Evolutionary conservation across 2,329 filamentous ascomycete species (phyloP).

Genomic region (Chlorencoelia australis): DNA sequence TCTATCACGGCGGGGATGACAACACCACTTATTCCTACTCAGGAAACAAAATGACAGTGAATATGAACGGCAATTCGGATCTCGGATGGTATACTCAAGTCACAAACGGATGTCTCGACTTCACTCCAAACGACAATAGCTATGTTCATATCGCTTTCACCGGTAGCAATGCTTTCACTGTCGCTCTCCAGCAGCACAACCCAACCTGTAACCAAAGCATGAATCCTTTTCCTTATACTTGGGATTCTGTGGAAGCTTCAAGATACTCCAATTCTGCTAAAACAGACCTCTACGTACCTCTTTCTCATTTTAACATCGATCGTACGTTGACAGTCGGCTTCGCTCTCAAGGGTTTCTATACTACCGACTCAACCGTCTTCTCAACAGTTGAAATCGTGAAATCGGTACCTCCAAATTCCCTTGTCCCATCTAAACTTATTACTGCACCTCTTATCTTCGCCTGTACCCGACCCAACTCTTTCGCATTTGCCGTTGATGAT

Average conservation of each 20-base stretch:
- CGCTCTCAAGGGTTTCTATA: conserved; percentile 56
- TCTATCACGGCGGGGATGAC: conserved; percentile 59
- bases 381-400: conserved; percentile 51
- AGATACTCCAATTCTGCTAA: conserved; percentile 41
- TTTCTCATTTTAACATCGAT: conserved; percentile 56
- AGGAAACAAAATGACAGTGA: conserved; percentile 43
- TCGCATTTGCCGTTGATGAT: conserved; percentile 65
- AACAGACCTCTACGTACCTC: conserved; percentile 54
- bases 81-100: conserved; percentile 52
- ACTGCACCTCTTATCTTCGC: conserved; percentile 51
- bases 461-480: conserved; percentile 58
- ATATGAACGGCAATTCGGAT: conserved; percentile 46
- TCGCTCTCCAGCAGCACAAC: conserved; percentile 60
- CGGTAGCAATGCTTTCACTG: conserved; percentile 51
- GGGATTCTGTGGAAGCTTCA: conserved; percentile 55
- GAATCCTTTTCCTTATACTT: conserved; percentile 54
- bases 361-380: conserved; percentile 38
- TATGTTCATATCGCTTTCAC: conserved; percentile 57
- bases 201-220: conserved; percentile 42
- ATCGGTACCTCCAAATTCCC: conserved; percentile 39
- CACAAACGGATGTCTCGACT: conserved; percentile 43
- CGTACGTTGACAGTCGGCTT: conserved; percentile 46
- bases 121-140: conserved; percentile 41
- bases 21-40: conserved; percentile 42
- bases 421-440: conserved; percentile 48